Evolutionary conservation across 768 basidiomycete species (phyloP).

Genomic region (Xerocomellus chrysenteron): DNA sequence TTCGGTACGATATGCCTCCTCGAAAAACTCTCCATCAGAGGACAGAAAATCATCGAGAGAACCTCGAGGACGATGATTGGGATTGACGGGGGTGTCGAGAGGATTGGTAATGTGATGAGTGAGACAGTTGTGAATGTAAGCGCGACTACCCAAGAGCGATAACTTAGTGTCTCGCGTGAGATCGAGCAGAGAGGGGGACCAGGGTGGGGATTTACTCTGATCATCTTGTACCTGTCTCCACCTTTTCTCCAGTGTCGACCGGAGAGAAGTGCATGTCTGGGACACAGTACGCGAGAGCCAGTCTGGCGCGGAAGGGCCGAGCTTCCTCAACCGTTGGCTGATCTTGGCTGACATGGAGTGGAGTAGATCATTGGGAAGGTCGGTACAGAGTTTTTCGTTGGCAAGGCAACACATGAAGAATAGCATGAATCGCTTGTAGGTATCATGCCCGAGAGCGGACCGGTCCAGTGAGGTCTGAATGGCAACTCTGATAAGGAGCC

Average conservation of each 20-base stretch:
- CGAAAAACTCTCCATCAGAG: slow-evolving; percentile 8
- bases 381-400: background rate
- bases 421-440: slow-evolving; percentile 37
- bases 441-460: slow-evolving; percentile 3
- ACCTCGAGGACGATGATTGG: slow-evolving; percentile 6
- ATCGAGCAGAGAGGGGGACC: slow-evolving; percentile 31
- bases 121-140: slow-evolving; percentile 28
- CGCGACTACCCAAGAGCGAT: slow-evolving; percentile 30
- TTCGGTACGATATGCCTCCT: slow-evolving; percentile 8
- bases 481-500: slow-evolving; percentile 49
- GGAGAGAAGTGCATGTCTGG: slow-evolving; percentile 15
- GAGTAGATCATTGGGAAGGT: slow-evolving; percentile 34
- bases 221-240: slow-evolving; percentile 36
- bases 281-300: slow-evolving; percentile 14
- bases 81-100: background rate
- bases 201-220: slow-evolving; percentile 29
- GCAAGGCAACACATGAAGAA: slow-evolving; percentile 29
- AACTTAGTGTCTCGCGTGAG: slow-evolving; percentile 32
- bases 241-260: slow-evolving; percentile 27
- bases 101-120: background rate
- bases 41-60: slow-evolving; percentile 21
- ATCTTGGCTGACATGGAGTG: slow-evolving; percentile 39
- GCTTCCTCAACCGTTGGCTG: slow-evolving; percentile 37
- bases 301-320: slow-evolving; percentile 19
- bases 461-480: slow-evolving; percentile 38